A percentile compares a stretch with the other conserved stretches of the same genome.
These are phyloP conservation scores for Physcomitrium patens DNA, from an alignment of 225 moss, liverwort and hornwort genomes.

Conservation along the genomic window DNA sequence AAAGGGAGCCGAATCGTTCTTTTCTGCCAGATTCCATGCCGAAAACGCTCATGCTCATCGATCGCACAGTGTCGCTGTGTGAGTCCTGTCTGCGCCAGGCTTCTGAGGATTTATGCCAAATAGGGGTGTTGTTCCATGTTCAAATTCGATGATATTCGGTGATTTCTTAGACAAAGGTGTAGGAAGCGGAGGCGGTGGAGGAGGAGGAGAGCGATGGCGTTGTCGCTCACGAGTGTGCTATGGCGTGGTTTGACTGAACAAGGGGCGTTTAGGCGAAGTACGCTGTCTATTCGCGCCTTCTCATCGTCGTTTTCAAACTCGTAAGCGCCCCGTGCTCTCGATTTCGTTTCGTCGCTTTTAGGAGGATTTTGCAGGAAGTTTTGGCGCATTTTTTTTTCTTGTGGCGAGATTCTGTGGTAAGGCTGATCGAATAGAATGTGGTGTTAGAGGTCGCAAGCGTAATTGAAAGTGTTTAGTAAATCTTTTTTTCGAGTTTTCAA, in stretches of 20 bases:
- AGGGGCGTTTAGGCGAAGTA: neutral
- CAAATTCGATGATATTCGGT: no score
- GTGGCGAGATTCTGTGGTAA: neutral
- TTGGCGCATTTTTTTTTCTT: neutral
- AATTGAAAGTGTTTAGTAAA: neutral
- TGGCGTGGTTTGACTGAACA: constrained; percentile 9
- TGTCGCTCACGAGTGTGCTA: neutral
- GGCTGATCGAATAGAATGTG: neutral
- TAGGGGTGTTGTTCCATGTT: no score
- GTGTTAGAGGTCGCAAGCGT: neutral
- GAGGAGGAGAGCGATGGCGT: neutral
- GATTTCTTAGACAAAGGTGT: no score
- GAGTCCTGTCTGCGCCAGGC: no score
- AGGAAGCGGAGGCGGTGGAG: no score
- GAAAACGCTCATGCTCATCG: no score
- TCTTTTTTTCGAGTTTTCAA: neutral
- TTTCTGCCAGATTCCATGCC: no score
- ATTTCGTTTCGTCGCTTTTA: neutral
- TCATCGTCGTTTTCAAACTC: constrained; percentile 39
- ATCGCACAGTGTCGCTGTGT: no score
- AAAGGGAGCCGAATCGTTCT: no score
- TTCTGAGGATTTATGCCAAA: no score
- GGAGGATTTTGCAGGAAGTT: neutral
- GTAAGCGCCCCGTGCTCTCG: constrained; percentile 18
- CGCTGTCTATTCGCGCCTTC: constrained; percentile 26